Evolutionary conservation across 2,329 filamentous ascomycete genomes (phyloP), one percentile per base, ranked within the genome.

Genomic region (Hirsutella minnesotensis): DNA sequence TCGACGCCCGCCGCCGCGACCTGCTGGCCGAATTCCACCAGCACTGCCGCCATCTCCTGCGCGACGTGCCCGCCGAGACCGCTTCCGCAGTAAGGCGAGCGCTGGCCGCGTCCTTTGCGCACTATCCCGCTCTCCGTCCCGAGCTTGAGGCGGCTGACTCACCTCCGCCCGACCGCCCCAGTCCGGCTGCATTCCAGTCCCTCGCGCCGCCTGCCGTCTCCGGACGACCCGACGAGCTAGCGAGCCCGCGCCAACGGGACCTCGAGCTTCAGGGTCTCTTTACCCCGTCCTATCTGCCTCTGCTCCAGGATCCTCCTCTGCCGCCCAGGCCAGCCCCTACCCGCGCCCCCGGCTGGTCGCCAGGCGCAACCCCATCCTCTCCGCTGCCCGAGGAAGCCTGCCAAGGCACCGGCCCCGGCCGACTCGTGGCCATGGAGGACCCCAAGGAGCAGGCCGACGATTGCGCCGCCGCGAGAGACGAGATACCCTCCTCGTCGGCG

Each of bases 181-280:
- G 53, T 53, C 53, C 54, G 50, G 45, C 56, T 39, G 53, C 56
- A 53, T 55, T 54, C 56, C 59, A 61, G 52, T 49, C 50, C 51
- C 47, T 53, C 47, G 47, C 55, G 46, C 51, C 53, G 50, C 49
- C 56, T 43, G 49, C 51, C 51, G 49, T 46, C 50, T 50, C 53
- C 44, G 47, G 47, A 53, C 45, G 46, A 47, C 47, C 56, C 51
- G 55, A 56, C 48, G 50, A 55, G 49, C 61, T 62, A 40, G 54
- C 63, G 49, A 68, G 65, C 52, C 67, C 68, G 40, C 72, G 72
- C 60, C 71, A 73, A 45, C 70, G 73, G 46, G 75, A 81, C 50
- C 62, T 64, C 53, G 76, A 80, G 50, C 72, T 82, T 49, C 70
- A 71, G 48, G 77, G 77, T 47, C 60, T 82, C 46, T 81, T 82